These are phyloP conservation scores for Kazachstania martiniae DNA, from an alignment of 805 yeast genomes.

Conservation along the genomic window DNA sequence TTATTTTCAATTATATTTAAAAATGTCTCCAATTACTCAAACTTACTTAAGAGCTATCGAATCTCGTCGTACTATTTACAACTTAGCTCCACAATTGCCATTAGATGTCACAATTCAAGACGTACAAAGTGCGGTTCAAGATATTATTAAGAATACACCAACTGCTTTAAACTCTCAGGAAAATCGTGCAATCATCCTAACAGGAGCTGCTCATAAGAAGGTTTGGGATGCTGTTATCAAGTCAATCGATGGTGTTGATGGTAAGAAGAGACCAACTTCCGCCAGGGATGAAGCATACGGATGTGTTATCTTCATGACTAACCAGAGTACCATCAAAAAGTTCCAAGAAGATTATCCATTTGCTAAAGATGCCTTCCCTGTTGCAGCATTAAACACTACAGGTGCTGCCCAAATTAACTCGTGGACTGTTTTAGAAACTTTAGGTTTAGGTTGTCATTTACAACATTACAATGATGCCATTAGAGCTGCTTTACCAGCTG, in stretches of 20 bases:
- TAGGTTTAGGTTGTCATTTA: constrained; percentile 40
- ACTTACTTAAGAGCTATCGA: constrained; percentile 26
- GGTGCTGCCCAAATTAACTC: constrained; percentile 41
- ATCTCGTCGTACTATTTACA: constrained; percentile 39
- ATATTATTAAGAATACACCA: constrained; percentile 38
- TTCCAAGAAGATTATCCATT: constrained; percentile 34
- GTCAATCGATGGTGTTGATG: constrained; percentile 29
- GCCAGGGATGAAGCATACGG: constrained; percentile 38
- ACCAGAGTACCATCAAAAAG: constrained; percentile 29
- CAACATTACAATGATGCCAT: constrained; percentile 43
- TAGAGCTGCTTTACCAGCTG: constrained; percentile 29
- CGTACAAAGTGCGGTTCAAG: constrained; percentile 32
- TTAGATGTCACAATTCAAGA: constrained; percentile 30
- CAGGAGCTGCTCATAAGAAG: constrained; percentile 35
- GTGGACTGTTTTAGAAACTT: constrained; percentile 37
- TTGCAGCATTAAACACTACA: constrained; percentile 36
- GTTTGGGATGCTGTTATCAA: constrained; percentile 36
- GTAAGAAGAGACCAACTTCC: constrained; percentile 33
- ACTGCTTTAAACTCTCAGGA: constrained; percentile 44
- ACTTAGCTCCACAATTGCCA: constrained; percentile 36
- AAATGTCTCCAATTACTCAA: too few species aligned
- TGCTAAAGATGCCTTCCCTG: constrained; percentile 36
- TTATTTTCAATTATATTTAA: too few species aligned
- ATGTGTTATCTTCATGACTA: constrained; percentile 40
- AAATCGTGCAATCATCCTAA: constrained; percentile 37